Percentiles rank a stretch among this genome's conserved stretches.
phyloP scores from a whole-genome alignment of 495 filamentous ascomycete species.

The Chaetomidium leptoderma region DNA sequence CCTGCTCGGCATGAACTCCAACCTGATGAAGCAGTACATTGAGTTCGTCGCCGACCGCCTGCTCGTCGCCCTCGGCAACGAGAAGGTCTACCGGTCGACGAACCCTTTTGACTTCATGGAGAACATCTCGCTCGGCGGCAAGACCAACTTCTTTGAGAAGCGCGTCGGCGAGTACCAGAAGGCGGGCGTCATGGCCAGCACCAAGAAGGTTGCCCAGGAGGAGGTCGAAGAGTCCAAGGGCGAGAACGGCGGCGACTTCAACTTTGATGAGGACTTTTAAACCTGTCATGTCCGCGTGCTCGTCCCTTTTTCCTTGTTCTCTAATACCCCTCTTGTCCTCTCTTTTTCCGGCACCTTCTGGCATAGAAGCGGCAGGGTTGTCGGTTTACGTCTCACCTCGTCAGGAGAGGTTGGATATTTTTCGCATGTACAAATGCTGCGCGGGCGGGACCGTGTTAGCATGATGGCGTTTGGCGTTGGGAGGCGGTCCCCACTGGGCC shows the following conservation, averaged over 20 bases:
- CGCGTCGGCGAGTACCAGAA: slow-evolving; percentile 99
- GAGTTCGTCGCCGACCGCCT: slow-evolving; percentile 98
- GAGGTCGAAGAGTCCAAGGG: slow-evolving; percentile 45
- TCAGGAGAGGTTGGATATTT: slow-evolving; percentile 21
- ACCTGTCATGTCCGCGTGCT: slow-evolving; percentile 18
- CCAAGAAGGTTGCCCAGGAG: slow-evolving; percentile 67
- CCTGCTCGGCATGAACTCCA: slow-evolving; percentile 95
- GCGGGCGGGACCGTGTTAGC: slow-evolving; percentile 10
- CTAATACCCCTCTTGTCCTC: slow-evolving; percentile 27
- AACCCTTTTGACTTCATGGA: slow-evolving; percentile 99
- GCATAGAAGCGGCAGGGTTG: slow-evolving; percentile 22
- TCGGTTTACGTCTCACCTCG: slow-evolving; percentile 9
- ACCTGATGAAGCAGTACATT: slow-evolving; percentile 98
- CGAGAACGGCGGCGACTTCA: slow-evolving; percentile 73
- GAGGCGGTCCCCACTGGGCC: not conserved
- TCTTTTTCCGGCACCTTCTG: slow-evolving; percentile 25
- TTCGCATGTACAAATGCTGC: slow-evolving; percentile 14
- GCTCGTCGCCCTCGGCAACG: slow-evolving; percentile 83
- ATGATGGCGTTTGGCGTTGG: slow-evolving; percentile 21
- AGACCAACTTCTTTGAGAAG: slow-evolving; percentile 99
- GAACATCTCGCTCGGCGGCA: slow-evolving; percentile 95
- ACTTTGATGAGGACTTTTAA: slow-evolving; percentile 97
- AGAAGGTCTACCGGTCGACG: slow-evolving; percentile 83
- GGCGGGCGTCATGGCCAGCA: slow-evolving; percentile 94
- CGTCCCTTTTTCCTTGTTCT: slow-evolving; percentile 24